Evolutionary conservation across 352 stramenopile genomes (phyloP), one percentile per base, ranked within the genome.

Genomic region (Globisporangium alternatum): DNA sequence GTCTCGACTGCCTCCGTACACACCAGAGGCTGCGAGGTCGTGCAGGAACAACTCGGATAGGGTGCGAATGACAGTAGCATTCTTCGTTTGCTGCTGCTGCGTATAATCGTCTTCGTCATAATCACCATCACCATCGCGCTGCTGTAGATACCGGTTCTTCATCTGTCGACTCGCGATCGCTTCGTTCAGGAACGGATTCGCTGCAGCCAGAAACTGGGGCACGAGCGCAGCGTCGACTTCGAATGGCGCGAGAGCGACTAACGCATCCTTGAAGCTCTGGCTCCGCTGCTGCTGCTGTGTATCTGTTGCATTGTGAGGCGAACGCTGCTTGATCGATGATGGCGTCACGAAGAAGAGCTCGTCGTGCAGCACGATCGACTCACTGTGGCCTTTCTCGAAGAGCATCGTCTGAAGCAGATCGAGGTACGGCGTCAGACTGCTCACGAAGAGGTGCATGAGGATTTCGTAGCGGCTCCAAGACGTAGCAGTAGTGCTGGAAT

Each of bases 131-230:
- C 33, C 17, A 1, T 39, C 45, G 43, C 54, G 19, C 25, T 69
- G 65, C 52, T 77, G 78, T 12, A 88, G 58, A 53, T 85, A 88
- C 9, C 69, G 70, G 60, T 89, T 89, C 58, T 76, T 81, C 60
- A 90, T 75, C 59, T 91, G 83, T 35, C 80, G 83, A 69, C 77
- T 88, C 13, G 73, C 69, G n/a, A 91, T 54, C 5, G 80, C 74
- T 21, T 82, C 72, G 9, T 71, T 78, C 63, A 91, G 68, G 15
- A 73, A 39, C 5, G 71, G 55, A 13, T 72, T 64, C 3, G 78
- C 63, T 5, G 70, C 48, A n/a, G 48, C 21, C 5, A 91, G 54
- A 49, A 91, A 91, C 12, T 43, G 45, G 2, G 83, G 83, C 19
- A 90, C 72, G 2, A 81, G 57, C 5, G 39, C 30, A 0, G 22